These are phyloP conservation scores for Fusarium succisae DNA, from an alignment of 2,329 filamentous ascomycete genomes.

Conservation along the genomic window DNA sequence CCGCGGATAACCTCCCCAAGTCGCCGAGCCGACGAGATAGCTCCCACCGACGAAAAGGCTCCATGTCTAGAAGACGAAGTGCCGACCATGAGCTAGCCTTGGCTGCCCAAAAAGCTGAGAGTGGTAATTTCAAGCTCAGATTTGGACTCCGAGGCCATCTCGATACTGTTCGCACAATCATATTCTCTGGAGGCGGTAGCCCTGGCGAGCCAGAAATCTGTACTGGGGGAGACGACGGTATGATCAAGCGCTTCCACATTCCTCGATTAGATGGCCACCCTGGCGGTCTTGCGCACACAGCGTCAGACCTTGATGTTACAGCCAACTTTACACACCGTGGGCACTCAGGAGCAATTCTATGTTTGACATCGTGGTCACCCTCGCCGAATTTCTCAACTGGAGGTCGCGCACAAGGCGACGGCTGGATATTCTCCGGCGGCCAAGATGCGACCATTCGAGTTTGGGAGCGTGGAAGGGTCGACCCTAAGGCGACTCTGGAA, in stretches of 20 bases:
- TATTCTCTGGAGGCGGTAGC: constrained; percentile 96
- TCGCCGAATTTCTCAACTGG: constrained; percentile 90
- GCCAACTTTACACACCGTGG: constrained; percentile 96
- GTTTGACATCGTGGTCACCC: constrained; percentile 85
- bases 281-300: constrained; percentile 57
- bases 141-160: constrained; percentile 93
- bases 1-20: constrained; percentile 80
- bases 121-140: constrained; percentile 85
- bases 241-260: constrained; percentile 96
- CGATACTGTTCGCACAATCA: constrained; percentile 91
- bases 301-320: constrained; percentile 86
- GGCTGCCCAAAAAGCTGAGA: constrained; percentile 69
- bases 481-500: constrained; percentile 93
- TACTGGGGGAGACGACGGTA: constrained; percentile 93
- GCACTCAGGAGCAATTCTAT: constrained; percentile 89
- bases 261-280: constrained; percentile 75
- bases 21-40: constrained; percentile 77
- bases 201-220: constrained; percentile 97
- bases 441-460: constrained; percentile 93
- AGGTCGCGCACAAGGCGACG: constrained; percentile 87
- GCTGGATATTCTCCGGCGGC: constrained; percentile 98
- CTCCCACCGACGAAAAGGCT: constrained; percentile 82
- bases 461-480: constrained; percentile 93
- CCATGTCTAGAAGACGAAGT: constrained; percentile 76
- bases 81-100: constrained; percentile 71